phyloP scores from a whole-genome alignment of 169 alveolate species.

The Babesia sp. region DNA sequence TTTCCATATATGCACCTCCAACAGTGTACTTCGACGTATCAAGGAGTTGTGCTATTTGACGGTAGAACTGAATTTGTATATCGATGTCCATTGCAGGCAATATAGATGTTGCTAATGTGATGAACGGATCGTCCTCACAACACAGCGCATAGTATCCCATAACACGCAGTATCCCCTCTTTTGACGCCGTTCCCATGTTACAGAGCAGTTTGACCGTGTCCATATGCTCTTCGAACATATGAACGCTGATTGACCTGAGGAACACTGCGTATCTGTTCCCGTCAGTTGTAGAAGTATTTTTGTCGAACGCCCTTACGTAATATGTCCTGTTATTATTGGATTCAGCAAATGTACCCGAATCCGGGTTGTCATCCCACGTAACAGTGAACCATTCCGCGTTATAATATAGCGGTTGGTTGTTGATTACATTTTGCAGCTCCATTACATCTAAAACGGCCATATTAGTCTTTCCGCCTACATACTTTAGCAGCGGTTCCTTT shows the following conservation, averaged over 20 bases:
- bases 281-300: background rate
- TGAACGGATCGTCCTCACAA: slow-evolving; percentile 57
- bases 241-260: slow-evolving; percentile 22
- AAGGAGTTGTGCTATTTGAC: slow-evolving; percentile 32
- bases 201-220: slow-evolving; percentile 13
- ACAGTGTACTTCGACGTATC: slow-evolving; percentile 24
- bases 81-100: slow-evolving; percentile 17
- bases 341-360: background rate
- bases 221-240: slow-evolving; percentile 21
- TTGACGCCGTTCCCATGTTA: slow-evolving; percentile 1
- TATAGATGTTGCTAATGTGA: slow-evolving; percentile 42
- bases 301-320: slow-evolving; percentile 11
- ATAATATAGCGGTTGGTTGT: slow-evolving; percentile 7
- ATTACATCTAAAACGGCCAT: slow-evolving; percentile 5
- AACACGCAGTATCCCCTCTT: slow-evolving; percentile 23
- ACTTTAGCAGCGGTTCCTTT: slow-evolving; percentile 5
- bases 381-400: slow-evolving; percentile 11
- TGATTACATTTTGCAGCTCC: background rate
- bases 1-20: slow-evolving; percentile 35
- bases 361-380: background rate
- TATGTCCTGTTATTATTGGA: background rate
- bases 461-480: background rate
- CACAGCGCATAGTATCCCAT: slow-evolving; percentile 51
- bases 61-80: slow-evolving; percentile 20
- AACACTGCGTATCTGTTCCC: slow-evolving; percentile 8